These are phyloP conservation scores for Aspergillus terreus DNA, from an alignment of 2,329 filamentous ascomycete species.

Conservation along the genomic window DNA sequence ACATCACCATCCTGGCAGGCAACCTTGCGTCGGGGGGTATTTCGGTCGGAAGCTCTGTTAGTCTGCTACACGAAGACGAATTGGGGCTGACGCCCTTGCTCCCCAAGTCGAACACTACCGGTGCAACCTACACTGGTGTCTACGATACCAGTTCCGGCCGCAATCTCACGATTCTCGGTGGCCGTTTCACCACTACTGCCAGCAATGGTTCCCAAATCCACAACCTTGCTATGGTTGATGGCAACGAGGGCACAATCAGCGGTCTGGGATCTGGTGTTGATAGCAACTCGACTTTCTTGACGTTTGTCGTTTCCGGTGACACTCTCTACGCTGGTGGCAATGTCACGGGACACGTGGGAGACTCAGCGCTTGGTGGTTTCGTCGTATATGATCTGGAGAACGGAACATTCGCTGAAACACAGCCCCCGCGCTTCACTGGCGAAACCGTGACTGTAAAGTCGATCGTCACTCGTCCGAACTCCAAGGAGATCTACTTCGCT, in stretches of 20 bases:
- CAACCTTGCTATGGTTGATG: slow-evolving; percentile 80
- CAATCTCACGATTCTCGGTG: slow-evolving; percentile 84
- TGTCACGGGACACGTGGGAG: slow-evolving; percentile 66
- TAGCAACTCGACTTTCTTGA: slow-evolving; percentile 68
- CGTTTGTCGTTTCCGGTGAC: slow-evolving; percentile 64
- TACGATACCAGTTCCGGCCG: slow-evolving; percentile 68
- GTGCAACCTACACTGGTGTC: slow-evolving; percentile 63
- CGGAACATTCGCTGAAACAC: slow-evolving; percentile 58
- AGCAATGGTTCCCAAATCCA: slow-evolving; percentile 67
- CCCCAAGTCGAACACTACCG: slow-evolving; percentile 41
- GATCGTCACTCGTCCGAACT: slow-evolving; percentile 68
- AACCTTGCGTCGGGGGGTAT: slow-evolving; percentile 73
- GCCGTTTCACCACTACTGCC: slow-evolving; percentile 72
- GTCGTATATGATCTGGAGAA: slow-evolving; percentile 72
- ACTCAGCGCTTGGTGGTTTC: slow-evolving; percentile 63
- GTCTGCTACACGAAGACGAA: slow-evolving; percentile 48
- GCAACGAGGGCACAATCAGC: slow-evolving; percentile 63
- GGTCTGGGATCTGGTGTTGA: slow-evolving; percentile 65
- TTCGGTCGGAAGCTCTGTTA: slow-evolving; percentile 67
- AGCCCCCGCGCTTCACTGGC: slow-evolving; percentile 73
- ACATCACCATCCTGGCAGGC: slow-evolving; percentile 70
- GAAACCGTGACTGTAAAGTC: slow-evolving; percentile 68
- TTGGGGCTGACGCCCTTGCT: slow-evolving; percentile 39
- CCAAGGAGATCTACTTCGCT: slow-evolving; percentile 75
- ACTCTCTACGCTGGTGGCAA: slow-evolving; percentile 79